These are phyloP conservation scores for Fimicolochytrium jonesii DNA, from an alignment of 192 early-diverging fungal genomes.

Conservation along the genomic window DNA sequence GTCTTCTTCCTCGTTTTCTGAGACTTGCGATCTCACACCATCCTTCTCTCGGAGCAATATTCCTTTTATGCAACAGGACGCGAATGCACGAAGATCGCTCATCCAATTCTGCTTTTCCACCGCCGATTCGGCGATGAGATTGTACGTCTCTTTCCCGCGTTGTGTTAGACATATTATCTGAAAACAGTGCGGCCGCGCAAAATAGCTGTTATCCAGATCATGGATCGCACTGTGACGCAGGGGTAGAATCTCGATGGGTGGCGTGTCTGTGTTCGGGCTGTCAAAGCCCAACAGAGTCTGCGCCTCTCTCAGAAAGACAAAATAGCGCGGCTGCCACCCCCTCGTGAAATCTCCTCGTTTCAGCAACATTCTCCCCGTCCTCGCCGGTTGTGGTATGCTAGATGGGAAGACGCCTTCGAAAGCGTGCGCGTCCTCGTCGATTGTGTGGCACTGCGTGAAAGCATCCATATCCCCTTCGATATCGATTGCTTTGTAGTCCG, in stretches of 20 bases:
- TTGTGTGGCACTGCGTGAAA: slow-evolving; percentile 26
- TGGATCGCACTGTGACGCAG: slow-evolving; percentile 27
- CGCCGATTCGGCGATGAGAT: slow-evolving; percentile 34
- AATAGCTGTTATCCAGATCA: slow-evolving; percentile 40
- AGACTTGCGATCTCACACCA: neutral
- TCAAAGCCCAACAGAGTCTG: slow-evolving; percentile 37
- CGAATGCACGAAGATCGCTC: slow-evolving; percentile 5
- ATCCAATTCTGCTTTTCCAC: slow-evolving; percentile 34
- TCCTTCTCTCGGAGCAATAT: neutral
- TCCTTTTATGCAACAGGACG: slow-evolving; percentile 30
- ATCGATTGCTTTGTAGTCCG: slow-evolving; percentile 25
- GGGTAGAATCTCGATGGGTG: slow-evolving; percentile 27
- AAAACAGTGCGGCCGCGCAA: slow-evolving; percentile 31
- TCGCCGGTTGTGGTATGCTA: slow-evolving; percentile 14
- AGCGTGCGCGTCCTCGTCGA: slow-evolving; percentile 19
- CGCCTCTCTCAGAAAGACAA: slow-evolving; percentile 29
- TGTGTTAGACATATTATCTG: slow-evolving; percentile 28
- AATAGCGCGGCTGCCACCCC: slow-evolving; percentile 35
- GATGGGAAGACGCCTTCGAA: slow-evolving; percentile 19
- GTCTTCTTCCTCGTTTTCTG: neutral
- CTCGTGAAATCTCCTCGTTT: slow-evolving; percentile 37
- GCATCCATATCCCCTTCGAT: slow-evolving; percentile 25
- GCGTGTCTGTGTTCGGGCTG: slow-evolving; percentile 20
- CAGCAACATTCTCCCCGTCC: slow-evolving; percentile 31
- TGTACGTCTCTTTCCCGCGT: slow-evolving; percentile 31